Evolutionary conservation across 768 basidiomycete species (phyloP), one percentile per base, ranked within the genome.

Genomic region (Russula olivacea): DNA sequence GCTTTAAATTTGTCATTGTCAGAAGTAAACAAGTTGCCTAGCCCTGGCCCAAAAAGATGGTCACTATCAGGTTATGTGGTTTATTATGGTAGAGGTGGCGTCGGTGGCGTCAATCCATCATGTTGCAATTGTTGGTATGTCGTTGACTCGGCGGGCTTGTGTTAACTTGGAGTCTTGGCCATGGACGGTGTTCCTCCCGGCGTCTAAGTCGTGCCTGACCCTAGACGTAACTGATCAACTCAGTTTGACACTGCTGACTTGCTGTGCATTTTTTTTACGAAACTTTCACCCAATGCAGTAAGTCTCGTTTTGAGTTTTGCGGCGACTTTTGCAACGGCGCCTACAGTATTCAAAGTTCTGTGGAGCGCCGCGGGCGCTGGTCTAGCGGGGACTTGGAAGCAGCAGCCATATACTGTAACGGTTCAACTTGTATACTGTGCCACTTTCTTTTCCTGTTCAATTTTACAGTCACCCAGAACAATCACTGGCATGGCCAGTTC

Each of bases 401-500:
- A 21, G 19, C 8, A 40, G 15, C 38, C 15, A 38, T 34, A 11
- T 34, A 34, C 34, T 12, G 36, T 36, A 36, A 36, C 36, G 36
- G 36, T 28, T 28, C 0, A 4, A 4, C 1, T 36, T 23, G 36
- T 19, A 15, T 40, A 25, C 15, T n/a, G 21, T 8, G 4, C 34
- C 41, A 36, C 21, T 28, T 62, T 52, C 36, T 25, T 34, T 34
- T 54, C 49, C 28, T 34, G 4, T 43, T 34, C n/a, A n/a, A 2
- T 43, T 21, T 12, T 15, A 21, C 47, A 34, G 43, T 43, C 55
- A 19, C 17, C n/a, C 43, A 45, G 30, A 21, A 56, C 55, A 30
- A 40, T 3, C 11, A 30, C 7, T n/a, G n/a, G n/a, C 10, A 64
- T 64, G 63, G 53, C 53, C 15, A 51, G 40, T 40, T 50, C 63